Evolutionary conservation across 352 stramenopile species (phyloP).

Genomic region (Globisporangium irregulare): DNA sequence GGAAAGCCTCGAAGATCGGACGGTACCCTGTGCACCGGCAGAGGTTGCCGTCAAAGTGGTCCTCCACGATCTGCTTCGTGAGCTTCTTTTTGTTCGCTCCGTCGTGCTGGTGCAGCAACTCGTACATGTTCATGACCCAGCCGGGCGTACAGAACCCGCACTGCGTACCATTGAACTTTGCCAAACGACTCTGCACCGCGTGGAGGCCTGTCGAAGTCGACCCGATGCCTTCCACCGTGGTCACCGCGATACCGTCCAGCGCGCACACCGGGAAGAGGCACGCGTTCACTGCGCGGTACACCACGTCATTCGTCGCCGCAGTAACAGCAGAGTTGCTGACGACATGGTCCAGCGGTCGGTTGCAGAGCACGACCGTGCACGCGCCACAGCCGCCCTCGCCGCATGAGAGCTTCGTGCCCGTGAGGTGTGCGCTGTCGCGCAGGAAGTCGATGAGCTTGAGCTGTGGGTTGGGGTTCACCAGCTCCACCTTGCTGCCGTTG

Average conservation of each 20-base stretch:
- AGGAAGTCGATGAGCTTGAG: conserved; percentile 82
- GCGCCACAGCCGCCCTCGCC: conserved; percentile 95
- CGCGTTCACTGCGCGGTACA: conserved; percentile 78
- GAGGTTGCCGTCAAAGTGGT: conserved; percentile 95
- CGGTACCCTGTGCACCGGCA: conserved; percentile 93
- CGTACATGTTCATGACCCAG: conserved; percentile 82
- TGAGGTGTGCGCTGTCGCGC: conserved; percentile 62
- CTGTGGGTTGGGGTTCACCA: conserved; percentile 51
- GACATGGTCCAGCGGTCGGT: conserved; percentile 15
- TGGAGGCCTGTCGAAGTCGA: conserved; percentile 48
- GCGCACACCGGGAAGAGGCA: conserved; percentile 83
- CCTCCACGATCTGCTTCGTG: conserved; percentile 86
- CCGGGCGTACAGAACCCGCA: conserved; percentile 92
- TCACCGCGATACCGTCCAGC: conserved; percentile 81
- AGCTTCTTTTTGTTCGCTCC: conserved; percentile 37
- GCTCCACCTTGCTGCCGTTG: conserved; percentile 7
- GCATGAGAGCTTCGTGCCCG: conserved; percentile 90
- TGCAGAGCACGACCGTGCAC: conserved; percentile 93
- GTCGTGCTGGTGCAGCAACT: conserved; percentile 73
- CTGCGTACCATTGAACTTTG: conserved; percentile 92
- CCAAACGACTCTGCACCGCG: conserved; percentile 83
- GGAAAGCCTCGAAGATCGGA: conserved; percentile 50
- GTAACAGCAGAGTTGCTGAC: background rate
- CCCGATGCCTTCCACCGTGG: conserved; percentile 81
- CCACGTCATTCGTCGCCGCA: background rate